Base-by-base conservation (phyloP, 176 grass and related monocot species). In the Avena atlantica region DNA sequence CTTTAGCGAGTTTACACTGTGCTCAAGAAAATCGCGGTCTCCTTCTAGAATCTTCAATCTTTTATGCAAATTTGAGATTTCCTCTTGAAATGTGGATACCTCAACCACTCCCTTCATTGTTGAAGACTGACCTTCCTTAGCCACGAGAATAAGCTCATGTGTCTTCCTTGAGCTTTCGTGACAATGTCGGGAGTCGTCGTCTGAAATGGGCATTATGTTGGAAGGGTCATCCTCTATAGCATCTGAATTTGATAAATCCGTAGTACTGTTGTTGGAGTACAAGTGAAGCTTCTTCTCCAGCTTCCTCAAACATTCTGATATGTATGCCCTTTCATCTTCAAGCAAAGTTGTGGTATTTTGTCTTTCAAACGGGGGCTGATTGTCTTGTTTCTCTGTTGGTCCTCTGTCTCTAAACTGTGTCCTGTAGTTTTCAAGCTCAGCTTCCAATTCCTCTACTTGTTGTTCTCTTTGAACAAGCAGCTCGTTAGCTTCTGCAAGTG, bases 381-480 rank as follows among this genome's bases (percentile, higher is more conserved):
- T 58, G 1, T 48, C 25, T 79, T 42, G 60, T 89, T 57, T 42
- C 34, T 84, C 45, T 44, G 15, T 27, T 70, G 55, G 74, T 48
- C 65, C 81, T 62, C 65, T 78, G 59, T 68, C 59, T 87, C 19
- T 64, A 87, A 76, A 86, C 2, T 68, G 86, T 79, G 62, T 84
- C 78, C 81, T 89, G 70, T 83, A 93, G 31, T 67, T 86, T 77
- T 92, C 81, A 31, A 99, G 65, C 55, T 96, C 92, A 29, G 81
- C 70, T 90, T 99, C 90, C 37, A 94, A 34, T 83, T 94, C 90
- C 34, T 88, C 82, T 84, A 96, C 79, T 90, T 93, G 89, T 80
- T 99, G 90, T 70, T 96, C 94, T 72, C 89, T 99, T 61, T 96
- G 77, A 90, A 80, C 81, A 78, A 99, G 88, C 29, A 94, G 56